Evolutionary conservation across 2,329 filamentous ascomycete species (phyloP), one percentile per base, ranked within the genome.

Genomic region (Venturiaceae sp.): DNA sequence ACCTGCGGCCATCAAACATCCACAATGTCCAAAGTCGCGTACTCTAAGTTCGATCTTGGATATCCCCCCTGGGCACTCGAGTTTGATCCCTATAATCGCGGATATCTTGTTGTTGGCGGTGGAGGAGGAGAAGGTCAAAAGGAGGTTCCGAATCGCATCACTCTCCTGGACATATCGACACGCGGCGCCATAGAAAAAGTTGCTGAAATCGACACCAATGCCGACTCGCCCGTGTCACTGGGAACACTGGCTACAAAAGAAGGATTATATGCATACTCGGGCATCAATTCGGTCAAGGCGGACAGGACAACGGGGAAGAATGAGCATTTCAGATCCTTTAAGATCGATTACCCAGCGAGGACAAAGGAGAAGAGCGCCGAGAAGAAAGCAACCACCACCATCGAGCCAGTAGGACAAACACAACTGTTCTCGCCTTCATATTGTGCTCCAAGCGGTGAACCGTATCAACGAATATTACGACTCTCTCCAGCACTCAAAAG

Each of bases 61-160:
- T 96, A 92, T 72, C 92, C 92, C 53, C 82, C 95, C 60, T 96
- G 91, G 72, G 84, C 87, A 58, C 88, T 90, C 70, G 91, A 91
- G 68, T 96, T 95, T 72, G 90, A 95, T 68, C 89, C 87, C 55
- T 81, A 86, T 66, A 85, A 95, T 75, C 81, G 86, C 60, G 82
- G 82, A 62, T 85, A 85, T 63, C 78, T 96, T 26, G 76, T 96
- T 8, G 88, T 96, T 37, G 90, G 87, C 61, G 92, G 92, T 56
- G 92, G 92, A 62, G 92, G 92, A 63, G 92, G 92, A 55, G 85
- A 89, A 63, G 85, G 88, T 53, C 58, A 50, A 32, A 47, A 46
- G 62, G 33, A 83, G 84, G 63, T 90, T 47, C 28, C 53, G 53
- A 39, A 52, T 53, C 19, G 41, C 28, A 33, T 59, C 86, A 85